Evolutionary conservation across 805 yeast genomes (phyloP), one percentile per base, ranked within the genome.

Genomic region (Zygosaccharomyces bailii): DNA sequence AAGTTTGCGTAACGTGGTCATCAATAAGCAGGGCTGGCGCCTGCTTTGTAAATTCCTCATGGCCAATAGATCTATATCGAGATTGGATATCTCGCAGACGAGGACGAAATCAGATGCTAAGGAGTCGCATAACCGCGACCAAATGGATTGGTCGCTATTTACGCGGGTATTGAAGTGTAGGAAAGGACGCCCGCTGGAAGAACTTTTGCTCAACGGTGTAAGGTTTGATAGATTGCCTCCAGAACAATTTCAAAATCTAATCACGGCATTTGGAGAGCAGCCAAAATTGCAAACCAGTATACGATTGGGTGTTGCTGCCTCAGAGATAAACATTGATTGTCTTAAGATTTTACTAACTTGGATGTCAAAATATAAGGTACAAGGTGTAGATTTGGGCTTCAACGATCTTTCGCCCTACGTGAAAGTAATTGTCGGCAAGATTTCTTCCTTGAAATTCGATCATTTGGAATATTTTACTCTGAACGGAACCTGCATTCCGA

Each of bases 311-410:
- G 67, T 88, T 34, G 96, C 96, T 0, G 80, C 81, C 52, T 83
- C 84, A 50, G 83, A 83, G 18, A 66, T 90, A 13, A 66, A 75
- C 0, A 67, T 71, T 2, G 75, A 75, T n/a, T 91, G 87, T 46
- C 61, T 83, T 25, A 70, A 71, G 47, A 64, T 76, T 17, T 47
- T 86, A 18, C 72, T 78, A 5, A 65, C 76, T 37, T 87, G 91
- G 89, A 61, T 84, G 44, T 56, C 68, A 40, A 61, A 54, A 16
- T 61, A 50, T 39, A 61, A 48, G 63, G 64, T 61, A 56, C 67
- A 54, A 51, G 96, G 96, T 3, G 63, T 90, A 4, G 96, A 89
- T 68, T 56, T 90, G 16, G 95, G 95, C 2, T 90, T 83, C 57
- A 90, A 90, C 60, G 90, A 86, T 59, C 65, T 84, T 29, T 56